Base-by-base conservation (phyloP, 306 rosid genomes). In the Cyclanthera cordifolia region DNA sequence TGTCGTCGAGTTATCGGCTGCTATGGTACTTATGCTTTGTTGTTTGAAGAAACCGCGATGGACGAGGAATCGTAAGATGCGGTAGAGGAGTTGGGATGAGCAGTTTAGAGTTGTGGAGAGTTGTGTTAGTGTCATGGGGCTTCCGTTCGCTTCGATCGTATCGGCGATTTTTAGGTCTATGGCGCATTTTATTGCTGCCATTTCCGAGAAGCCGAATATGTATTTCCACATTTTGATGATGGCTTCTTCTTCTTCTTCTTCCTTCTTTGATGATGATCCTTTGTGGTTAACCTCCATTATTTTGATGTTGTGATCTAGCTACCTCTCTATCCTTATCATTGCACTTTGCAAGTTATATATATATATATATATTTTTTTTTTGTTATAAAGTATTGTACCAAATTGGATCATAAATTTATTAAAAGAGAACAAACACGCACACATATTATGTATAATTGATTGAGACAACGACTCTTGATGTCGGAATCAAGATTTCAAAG, bases 131-230 rank as follows among this genome's bases (percentile, higher is more conserved):
- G 91, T 78, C 56, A 91, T 78, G 69, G 88, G 80, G 12, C 67
- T 27, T 64, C 78, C 82, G 53, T 85, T 79, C 3, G 14, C 72
- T 79, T 85, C 96, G 3, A 88, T 79, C 56, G 80, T 72, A 9
- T 91, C 96, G 0, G 88, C 83, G 66, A 91, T 79, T 67, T 81
- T 81, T 13, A 91, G 88, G 54, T 91, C 86, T 51, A 91, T 73
- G 16, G 85, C 86, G 67, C 96, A 86, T 70, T 79, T 88, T 25
- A 91, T 79, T 2, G 80, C 90, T 0, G 88, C 87, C 39, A 72
- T 39, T 76, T 91, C 94, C 0, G 59, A 76, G 66, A 82, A 87
- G 11, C 97, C 88, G 6, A 82, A 79, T 49, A 78, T 46, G 77
- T 82, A 84, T 32, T 66, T 85, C 85, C 86, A 85, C 0, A 85